Percentiles rank a stretch among this genome's conserved stretches.
phyloP scores from a whole-genome alignment of 2,329 filamentous ascomycete genomes.

The Microascus cirrosus region DNA sequence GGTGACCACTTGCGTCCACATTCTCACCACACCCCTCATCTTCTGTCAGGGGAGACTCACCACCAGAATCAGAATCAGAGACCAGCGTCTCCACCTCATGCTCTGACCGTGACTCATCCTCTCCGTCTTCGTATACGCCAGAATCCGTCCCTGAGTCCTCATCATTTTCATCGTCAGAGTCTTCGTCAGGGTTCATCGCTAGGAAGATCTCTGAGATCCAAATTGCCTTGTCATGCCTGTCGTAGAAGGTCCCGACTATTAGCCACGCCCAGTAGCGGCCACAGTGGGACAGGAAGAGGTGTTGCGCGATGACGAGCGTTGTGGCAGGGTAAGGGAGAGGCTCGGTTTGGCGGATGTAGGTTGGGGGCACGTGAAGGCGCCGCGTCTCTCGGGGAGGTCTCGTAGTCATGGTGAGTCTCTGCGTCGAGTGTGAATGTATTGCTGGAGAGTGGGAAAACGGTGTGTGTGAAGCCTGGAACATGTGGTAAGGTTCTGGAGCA shows the following conservation, averaged over 20 bases:
- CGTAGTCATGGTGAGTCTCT: neutral
- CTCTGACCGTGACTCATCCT: constrained; percentile 9
- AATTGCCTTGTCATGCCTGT: constrained; percentile 24
- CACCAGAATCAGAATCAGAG: neutral
- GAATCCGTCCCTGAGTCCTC: constrained; percentile 1
- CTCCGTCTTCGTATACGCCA: constrained; percentile 7
- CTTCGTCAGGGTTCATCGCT: constrained; percentile 9
- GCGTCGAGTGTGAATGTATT: too few relatives aligned
- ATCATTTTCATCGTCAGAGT: constrained; percentile 11
- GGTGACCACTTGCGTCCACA: neutral
- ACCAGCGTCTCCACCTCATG: neutral
- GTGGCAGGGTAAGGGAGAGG: constrained; percentile 31
- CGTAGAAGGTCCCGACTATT: constrained; percentile 34
- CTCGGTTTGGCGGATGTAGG: constrained; percentile 4
- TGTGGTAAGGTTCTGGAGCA: neutral
- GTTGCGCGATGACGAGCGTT: constrained; percentile 32
- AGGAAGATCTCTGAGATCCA: constrained; percentile 36
- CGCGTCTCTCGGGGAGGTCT: neutral
- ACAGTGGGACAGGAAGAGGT: constrained; percentile 19
- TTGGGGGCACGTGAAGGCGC: constrained; percentile 12
- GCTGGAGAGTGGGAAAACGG: too few relatives aligned
- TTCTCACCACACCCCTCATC: neutral
- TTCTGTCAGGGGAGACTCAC: neutral
- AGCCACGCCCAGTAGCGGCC: constrained; percentile 32
- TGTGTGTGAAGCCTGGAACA: neutral